phyloP scores from a whole-genome alignment of 148 eudicot genomes.

The Drosera capensis region DNA sequence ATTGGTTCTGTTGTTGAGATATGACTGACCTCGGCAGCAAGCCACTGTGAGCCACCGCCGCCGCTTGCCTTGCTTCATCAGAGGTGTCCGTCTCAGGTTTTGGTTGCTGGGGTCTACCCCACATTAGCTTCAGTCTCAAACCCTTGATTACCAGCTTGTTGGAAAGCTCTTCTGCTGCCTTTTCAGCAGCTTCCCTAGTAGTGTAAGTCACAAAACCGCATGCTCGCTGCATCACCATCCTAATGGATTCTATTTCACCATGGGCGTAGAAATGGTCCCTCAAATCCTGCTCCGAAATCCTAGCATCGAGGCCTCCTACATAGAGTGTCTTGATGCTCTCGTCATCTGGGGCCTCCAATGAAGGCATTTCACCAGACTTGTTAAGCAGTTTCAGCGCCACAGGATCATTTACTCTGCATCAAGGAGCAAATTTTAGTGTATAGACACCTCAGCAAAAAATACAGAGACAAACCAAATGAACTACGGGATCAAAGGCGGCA shows the following conservation, averaged over 20 bases:
- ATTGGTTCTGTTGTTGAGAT: slow-evolving; percentile 74
- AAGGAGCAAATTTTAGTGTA: not conserved
- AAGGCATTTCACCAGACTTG: slow-evolving; percentile 95
- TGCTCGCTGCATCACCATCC: slow-evolving; percentile 78
- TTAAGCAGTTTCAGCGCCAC: slow-evolving; percentile 85
- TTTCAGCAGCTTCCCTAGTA: slow-evolving; percentile 89
- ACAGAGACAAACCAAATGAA: no score
- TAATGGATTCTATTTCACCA: slow-evolving; percentile 91
- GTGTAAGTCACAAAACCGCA: slow-evolving; percentile 95
- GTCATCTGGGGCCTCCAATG: slow-evolving; percentile 76
- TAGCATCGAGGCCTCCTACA: slow-evolving; percentile 80
- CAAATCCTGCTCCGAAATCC: slow-evolving; percentile 78
- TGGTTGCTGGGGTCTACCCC: slow-evolving; percentile 91
- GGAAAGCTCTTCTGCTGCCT: slow-evolving; percentile 90
- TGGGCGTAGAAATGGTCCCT: slow-evolving; percentile 82
- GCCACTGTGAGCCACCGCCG: slow-evolving; percentile 72
- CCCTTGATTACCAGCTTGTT: slow-evolving; percentile 87
- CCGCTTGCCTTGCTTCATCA: slow-evolving; percentile 42
- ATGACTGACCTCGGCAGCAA: slow-evolving; percentile 82
- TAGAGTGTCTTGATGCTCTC: slow-evolving; percentile 87
- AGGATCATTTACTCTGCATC: slow-evolving; percentile 80
- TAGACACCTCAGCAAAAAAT: not conserved
- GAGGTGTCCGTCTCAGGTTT: slow-evolving; percentile 44
- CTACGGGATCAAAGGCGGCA: no score
- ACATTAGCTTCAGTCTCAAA: slow-evolving; percentile 76